These are phyloP conservation scores for Chlamydomonas incerta DNA, from an alignment of 139 green algal species.

Conservation along the genomic window DNA sequence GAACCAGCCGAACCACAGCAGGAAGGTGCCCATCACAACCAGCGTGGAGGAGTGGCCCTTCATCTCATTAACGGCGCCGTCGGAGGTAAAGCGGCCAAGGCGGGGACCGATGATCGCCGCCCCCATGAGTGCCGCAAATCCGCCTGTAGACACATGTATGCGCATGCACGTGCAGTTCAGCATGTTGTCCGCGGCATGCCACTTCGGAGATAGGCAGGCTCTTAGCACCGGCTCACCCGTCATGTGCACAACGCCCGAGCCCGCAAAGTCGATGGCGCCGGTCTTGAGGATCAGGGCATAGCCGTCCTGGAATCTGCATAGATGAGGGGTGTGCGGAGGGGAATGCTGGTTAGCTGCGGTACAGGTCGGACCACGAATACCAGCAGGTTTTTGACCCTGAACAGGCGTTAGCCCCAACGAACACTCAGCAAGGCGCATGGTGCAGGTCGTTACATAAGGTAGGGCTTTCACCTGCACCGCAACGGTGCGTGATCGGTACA, in stretches of 20 bases:
- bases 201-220: too few species aligned
- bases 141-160: conserved; percentile 17
- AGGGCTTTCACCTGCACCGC: neutral
- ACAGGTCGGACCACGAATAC: too few species aligned
- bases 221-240: too few species aligned
- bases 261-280: conserved; percentile 77
- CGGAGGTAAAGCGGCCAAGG: conserved; percentile 81
- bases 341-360: too few species aligned
- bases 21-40: conserved; percentile 68
- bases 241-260: conserved; percentile 78
- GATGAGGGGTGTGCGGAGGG: too few species aligned
- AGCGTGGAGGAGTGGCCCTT: conserved; percentile 59
- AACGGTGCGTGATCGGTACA: too few species aligned
- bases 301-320: neutral
- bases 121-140: conserved; percentile 78
- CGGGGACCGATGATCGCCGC: conserved; percentile 87
- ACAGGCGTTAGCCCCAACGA: too few species aligned
- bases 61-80: conserved; percentile 71
- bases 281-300: conserved; percentile 42
- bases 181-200: conserved; percentile 33
- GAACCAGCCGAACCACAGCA: conserved; percentile 80
- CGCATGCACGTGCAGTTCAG: neutral
- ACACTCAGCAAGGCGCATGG: too few species aligned
- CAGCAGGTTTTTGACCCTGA: too few species aligned
- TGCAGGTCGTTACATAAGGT: too few species aligned